Evolutionary conservation across 805 yeast species (phyloP).

Genomic region (Starmerella vaccinii): DNA sequence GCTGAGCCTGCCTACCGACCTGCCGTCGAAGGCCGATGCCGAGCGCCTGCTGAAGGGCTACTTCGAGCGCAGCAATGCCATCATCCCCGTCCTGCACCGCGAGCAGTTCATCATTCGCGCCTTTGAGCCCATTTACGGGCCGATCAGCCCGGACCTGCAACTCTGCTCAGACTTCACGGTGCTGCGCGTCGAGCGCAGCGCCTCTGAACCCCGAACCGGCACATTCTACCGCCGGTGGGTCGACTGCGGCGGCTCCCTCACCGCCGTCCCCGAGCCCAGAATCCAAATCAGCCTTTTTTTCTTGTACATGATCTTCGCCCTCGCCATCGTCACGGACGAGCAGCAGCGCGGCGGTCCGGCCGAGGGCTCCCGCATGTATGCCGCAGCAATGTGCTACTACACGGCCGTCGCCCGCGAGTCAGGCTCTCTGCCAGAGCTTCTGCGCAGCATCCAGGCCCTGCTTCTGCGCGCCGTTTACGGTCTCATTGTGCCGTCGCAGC

Average conservation of each 20-base stretch:
- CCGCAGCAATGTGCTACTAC: constrained; percentile 47
- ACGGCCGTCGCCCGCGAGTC: constrained; percentile 5
- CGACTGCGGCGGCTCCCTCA: constrained; percentile 15
- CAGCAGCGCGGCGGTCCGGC: constrained; percentile 35
- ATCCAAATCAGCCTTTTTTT: constrained; percentile 42
- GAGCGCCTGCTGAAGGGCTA: constrained; percentile 51
- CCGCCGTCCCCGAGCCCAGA: constrained; percentile 18
- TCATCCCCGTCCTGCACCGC: constrained; percentile 72
- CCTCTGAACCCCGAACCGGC: constrained; percentile 20
- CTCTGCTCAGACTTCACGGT: constrained; percentile 34
- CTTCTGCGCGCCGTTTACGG: constrained; percentile 60
- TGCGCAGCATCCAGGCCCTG: constrained; percentile 66
- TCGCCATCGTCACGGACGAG: constrained; percentile 65
- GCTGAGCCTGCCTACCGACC: constrained; percentile 15
- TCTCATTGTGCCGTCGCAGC: constrained; percentile 77
- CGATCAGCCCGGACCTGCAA: constrained; percentile 41
- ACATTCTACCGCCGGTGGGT: constrained; percentile 21
- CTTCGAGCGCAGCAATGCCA: constrained; percentile 74
- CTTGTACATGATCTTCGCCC: constrained; percentile 66
- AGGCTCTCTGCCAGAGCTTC: constrained; percentile 37
- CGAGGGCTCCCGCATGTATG: constrained; percentile 53
- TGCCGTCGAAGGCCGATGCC: constrained; percentile 67
- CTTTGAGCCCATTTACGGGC: constrained; percentile 75
- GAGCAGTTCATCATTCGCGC: constrained; percentile 57
- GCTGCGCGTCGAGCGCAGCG: constrained; percentile 11